A percentile compares a stretch with the other conserved stretches of the same genome.
Conservation (phyloP, 2,329 filamentous ascomycete species). For the Camillea tinctor region DNA sequence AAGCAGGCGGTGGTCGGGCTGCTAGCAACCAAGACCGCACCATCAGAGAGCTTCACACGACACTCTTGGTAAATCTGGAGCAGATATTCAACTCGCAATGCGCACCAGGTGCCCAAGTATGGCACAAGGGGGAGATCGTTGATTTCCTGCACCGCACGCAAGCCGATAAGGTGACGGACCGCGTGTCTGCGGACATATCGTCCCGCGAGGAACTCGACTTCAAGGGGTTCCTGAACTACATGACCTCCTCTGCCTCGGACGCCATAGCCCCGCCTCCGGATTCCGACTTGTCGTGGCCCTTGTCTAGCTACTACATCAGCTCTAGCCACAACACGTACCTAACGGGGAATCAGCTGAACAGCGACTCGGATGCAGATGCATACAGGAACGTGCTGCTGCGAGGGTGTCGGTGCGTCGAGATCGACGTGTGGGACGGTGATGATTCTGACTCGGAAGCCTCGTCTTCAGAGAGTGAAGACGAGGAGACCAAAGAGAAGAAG, state of each 20-base stretch:
- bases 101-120: slow-evolving; percentile 38
- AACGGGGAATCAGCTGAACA: slow-evolving; percentile 82
- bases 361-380: slow-evolving; percentile 80
- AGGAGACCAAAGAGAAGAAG: slow-evolving; percentile 44
- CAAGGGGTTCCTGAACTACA: slow-evolving; percentile 52
- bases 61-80: slow-evolving; percentile 43
- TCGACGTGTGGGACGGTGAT: slow-evolving; percentile 92
- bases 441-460: slow-evolving; percentile 68
- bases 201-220: slow-evolving; percentile 42
- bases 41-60: slow-evolving; percentile 41
- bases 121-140: slow-evolving; percentile 45
- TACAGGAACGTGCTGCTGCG: slow-evolving; percentile 82
- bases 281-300: slow-evolving; percentile 66
- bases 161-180: slow-evolving; percentile 34
- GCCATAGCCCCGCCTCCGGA: slow-evolving; percentile 40
- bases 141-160: slow-evolving; percentile 49
- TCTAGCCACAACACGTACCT: slow-evolving; percentile 96
- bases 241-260: slow-evolving; percentile 50
- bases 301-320: slow-evolving; percentile 90
- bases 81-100: slow-evolving; percentile 47
- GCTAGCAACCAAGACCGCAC: slow-evolving; percentile 40
- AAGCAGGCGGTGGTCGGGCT: slow-evolving; percentile 46
- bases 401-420: slow-evolving; percentile 87
- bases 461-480: slow-evolving; percentile 59
- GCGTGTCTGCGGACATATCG: slow-evolving; percentile 30